Percentiles rank a stretch among this genome's conserved stretches.
Evolutionary conservation across 345 rosid genomes (phyloP).

Genomic region (Populus ilicifolia): DNA sequence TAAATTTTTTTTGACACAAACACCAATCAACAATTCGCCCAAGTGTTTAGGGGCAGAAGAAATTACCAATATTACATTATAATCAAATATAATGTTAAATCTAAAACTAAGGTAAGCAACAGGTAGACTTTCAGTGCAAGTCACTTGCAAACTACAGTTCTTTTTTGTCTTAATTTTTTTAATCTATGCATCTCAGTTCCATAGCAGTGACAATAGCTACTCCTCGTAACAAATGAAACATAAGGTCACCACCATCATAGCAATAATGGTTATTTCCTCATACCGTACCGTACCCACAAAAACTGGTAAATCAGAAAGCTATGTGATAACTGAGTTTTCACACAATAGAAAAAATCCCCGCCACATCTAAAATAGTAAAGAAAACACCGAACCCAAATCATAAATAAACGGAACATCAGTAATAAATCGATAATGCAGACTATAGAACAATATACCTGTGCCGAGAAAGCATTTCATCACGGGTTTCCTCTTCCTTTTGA

Average conservation of each 20-base stretch:
- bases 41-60: background rate
- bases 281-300: background rate
- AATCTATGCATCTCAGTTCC: too few species aligned
- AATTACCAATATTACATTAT: too few species aligned
- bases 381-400: background rate
- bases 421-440: background rate
- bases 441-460: slow-evolving; percentile 37
- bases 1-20: background rate
- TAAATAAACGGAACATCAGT: background rate
- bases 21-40: background rate
- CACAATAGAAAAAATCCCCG: background rate
- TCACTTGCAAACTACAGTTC: too few species aligned
- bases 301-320: background rate
- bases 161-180: too few species aligned
- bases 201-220: too few species aligned
- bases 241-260: background rate
- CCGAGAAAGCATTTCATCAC: slow-evolving; percentile 65
- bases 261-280: background rate
- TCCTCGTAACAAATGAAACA: too few species aligned
- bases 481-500: slow-evolving; percentile 34
- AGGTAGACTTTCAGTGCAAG: too few species aligned
- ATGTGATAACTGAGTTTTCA: background rate
- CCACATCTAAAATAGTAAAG: background rate
- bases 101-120: too few species aligned
- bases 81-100: too few species aligned